Conservation (phyloP, 2,329 filamentous ascomycete genomes). For the Fusarium sp. region DNA sequence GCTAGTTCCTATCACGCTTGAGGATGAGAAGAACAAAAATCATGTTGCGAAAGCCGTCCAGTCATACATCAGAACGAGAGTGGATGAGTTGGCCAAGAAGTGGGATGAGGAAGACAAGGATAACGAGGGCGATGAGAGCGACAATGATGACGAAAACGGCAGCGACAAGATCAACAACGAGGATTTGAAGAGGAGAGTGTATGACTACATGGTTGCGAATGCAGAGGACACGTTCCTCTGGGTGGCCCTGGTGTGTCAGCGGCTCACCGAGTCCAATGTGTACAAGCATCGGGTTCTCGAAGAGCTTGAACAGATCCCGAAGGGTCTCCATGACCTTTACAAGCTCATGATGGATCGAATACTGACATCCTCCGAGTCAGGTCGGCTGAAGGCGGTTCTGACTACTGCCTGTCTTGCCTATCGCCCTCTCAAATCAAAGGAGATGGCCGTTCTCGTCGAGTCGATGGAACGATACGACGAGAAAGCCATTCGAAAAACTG, state of each 20-base stretch:
- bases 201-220: constrained; percentile 42
- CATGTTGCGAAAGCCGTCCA: constrained; percentile 43
- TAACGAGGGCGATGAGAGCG: constrained; percentile 5
- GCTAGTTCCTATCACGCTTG: constrained; percentile 49
- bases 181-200: constrained; percentile 5
- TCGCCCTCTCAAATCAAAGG: constrained; percentile 50
- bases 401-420: constrained; percentile 44
- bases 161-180: not conserved
- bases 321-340: constrained; percentile 53
- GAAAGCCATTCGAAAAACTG: constrained; percentile 40
- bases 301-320: constrained; percentile 44
- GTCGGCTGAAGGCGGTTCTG: constrained; percentile 51
- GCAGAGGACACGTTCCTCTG: constrained; percentile 50
- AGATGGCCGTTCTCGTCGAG: constrained; percentile 46
- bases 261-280: not conserved
- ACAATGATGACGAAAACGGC: not conserved
- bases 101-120: constrained; percentile 7
- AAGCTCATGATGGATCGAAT: constrained; percentile 52
- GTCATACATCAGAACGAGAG: constrained; percentile 30
- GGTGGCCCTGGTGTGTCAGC: constrained; percentile 36
- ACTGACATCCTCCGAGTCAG: constrained; percentile 39
- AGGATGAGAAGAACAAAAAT: not conserved
- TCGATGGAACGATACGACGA: constrained; percentile 6
- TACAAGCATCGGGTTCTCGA: constrained; percentile 19
- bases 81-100: constrained; percentile 9